These are phyloP conservation scores for Tylopilus sp. DNA, from an alignment of 768 basidiomycete genomes.

Conservation along the genomic window DNA sequence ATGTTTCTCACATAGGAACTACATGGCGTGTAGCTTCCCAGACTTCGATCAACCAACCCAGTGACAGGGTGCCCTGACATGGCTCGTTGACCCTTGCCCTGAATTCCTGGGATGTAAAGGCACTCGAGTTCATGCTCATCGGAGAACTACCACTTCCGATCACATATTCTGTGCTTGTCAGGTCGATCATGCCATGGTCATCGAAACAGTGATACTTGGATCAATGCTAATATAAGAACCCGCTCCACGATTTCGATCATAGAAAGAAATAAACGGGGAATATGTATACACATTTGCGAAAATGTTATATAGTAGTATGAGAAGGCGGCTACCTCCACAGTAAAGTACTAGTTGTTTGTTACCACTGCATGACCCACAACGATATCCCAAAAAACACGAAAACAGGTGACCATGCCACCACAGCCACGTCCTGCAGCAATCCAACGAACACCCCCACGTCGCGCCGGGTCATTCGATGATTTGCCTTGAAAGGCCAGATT, in stretches of 20 bases:
- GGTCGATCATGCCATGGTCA: neutral
- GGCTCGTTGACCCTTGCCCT: neutral
- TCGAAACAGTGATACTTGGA: conserved; percentile 4
- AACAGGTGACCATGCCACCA: conserved; percentile 38
- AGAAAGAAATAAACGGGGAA: no score
- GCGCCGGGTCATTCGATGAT: conserved; percentile 9
- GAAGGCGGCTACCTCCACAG: no score
- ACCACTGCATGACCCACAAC: conserved; percentile 34
- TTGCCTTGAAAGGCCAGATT: conserved; percentile 1
- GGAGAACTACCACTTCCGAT: neutral
- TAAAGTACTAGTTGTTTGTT: neutral
- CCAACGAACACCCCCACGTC: conserved; percentile 30
- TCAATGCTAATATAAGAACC: neutral
- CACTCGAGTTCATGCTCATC: neutral
- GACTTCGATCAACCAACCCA: no score
- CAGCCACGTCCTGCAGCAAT: conserved; percentile 28
- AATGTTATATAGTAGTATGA: no score
- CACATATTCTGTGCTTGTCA: neutral
- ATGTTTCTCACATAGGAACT: neutral
- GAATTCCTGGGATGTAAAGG: neutral
- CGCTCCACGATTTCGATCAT: neutral
- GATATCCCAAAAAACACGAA: conserved; percentile 29
- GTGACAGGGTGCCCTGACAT: neutral
- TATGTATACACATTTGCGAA: no score
- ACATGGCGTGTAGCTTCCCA: no score